Percentiles rank a stretch among this genome's conserved stretches.
phyloP scores from a whole-genome alignment of 371 early-diverging fungal species.

The Syncephalis fuscata region DNA sequence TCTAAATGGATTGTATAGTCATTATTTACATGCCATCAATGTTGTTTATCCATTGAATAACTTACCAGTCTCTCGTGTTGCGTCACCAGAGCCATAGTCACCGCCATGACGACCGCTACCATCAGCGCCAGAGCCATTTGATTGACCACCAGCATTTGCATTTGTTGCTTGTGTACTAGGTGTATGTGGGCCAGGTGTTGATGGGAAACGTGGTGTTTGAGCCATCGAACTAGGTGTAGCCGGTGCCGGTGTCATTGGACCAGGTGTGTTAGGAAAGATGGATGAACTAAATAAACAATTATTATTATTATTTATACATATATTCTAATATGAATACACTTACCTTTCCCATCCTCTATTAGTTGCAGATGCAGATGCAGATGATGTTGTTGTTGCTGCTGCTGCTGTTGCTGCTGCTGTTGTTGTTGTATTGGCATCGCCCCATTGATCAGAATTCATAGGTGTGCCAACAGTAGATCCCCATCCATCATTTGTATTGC shows the following conservation, averaged over 20 bases:
- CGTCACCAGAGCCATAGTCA: no score
- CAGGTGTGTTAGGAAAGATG: conserved; percentile 1
- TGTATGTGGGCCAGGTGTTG: conserved; percentile 1
- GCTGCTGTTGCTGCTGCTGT: conserved; percentile 13
- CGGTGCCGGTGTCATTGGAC: conserved; percentile 4
- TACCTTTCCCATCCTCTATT: no score
- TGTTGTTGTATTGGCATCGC: conserved; percentile 26
- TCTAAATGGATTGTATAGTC: no score
- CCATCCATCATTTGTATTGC: conserved; percentile 5
- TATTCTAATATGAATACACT: no score
- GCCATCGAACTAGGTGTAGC: conserved; percentile 4
- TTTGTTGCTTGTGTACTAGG: conserved; percentile 1
- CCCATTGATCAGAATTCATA: conserved; percentile 23
- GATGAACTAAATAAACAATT: not conserved
- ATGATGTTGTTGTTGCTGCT: conserved; percentile 19
- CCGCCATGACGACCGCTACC: no score
- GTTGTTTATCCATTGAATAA: no score
- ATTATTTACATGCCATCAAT: no score
- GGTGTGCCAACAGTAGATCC: conserved; percentile 9
- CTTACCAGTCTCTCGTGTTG: no score
- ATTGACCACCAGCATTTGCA: not conserved
- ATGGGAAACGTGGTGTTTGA: conserved; percentile 1
- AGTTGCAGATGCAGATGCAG: conserved; percentile 10
- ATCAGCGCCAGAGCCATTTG: no score
- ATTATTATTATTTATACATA: no score